phyloP scores from a whole-genome alignment of 2,329 filamentous ascomycete species.

The Colletotrichum theobromicola region DNA sequence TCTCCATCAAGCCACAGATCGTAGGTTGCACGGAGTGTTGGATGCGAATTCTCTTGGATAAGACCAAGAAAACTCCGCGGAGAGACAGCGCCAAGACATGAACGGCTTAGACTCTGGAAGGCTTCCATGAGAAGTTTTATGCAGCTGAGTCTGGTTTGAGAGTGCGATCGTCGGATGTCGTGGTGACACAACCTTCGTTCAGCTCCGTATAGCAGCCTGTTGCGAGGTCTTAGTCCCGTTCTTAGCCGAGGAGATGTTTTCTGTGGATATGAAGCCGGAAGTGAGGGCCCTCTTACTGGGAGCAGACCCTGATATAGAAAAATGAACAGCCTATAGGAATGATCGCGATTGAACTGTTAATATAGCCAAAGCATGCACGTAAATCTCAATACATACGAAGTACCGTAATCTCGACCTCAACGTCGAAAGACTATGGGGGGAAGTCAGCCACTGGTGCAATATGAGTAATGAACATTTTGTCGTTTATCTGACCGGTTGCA shows the following conservation, averaged over 20 bases:
- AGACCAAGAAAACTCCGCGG: too few relatives aligned
- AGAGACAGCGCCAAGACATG: background rate
- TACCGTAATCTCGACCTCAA: background rate
- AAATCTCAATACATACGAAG: background rate
- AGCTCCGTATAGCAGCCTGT: accelerated
- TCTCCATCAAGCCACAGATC: background rate
- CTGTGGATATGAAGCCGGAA: too few relatives aligned
- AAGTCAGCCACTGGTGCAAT: background rate
- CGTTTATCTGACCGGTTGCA: background rate
- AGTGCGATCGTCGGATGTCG: background rate
- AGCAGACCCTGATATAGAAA: too few relatives aligned
- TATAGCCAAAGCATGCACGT: too few relatives aligned
- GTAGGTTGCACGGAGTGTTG: background rate
- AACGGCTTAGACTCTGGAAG: background rate
- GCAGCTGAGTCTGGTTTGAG: background rate
- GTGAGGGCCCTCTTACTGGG: too few relatives aligned
- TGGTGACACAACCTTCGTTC: background rate
- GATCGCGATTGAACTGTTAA: too few relatives aligned
- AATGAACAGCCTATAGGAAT: too few relatives aligned
- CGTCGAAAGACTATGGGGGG: background rate
- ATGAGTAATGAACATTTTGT: background rate
- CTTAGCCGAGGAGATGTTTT: background rate
- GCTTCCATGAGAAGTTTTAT: accelerated
- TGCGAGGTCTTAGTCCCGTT: background rate
- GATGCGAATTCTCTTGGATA: too few relatives aligned